phyloP scores from a whole-genome alignment of 768 basidiomycete species.

The Rickenella mellea region DNA sequence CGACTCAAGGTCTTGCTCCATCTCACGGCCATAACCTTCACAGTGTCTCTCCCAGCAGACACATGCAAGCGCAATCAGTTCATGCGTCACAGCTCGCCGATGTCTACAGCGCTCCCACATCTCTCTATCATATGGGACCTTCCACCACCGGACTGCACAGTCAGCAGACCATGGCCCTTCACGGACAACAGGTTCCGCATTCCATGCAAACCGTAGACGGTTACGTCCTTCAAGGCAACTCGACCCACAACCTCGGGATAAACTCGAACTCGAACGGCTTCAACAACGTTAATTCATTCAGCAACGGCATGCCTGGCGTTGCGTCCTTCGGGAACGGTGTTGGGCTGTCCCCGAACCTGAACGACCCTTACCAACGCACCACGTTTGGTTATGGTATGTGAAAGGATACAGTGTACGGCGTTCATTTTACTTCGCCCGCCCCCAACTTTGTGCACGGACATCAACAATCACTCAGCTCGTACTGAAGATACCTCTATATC shows the following conservation, averaged over 20 bases:
- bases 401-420: too few relatives aligned
- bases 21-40: slow-evolving; percentile 21
- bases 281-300: slow-evolving; percentile 41
- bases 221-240: slow-evolving; percentile 71
- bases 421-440: too few relatives aligned
- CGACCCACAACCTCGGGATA: slow-evolving; percentile 53
- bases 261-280: slow-evolving; percentile 38
- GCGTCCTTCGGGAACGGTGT: slow-evolving; percentile 14
- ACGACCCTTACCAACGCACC: slow-evolving; percentile 70
- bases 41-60: slow-evolving; percentile 40
- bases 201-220: slow-evolving; percentile 66
- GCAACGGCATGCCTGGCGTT: slow-evolving; percentile 45
- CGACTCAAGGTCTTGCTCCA: slow-evolving; percentile 45
- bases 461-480: too few relatives aligned
- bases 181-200: slow-evolving; percentile 37
- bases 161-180: slow-evolving; percentile 22
- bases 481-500: too few relatives aligned
- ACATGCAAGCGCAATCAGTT: slow-evolving; percentile 33
- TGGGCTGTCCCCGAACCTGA: slow-evolving; percentile 41
- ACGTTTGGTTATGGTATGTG: slow-evolving; percentile 77
- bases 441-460: too few relatives aligned
- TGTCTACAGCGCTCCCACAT: slow-evolving; percentile 32
- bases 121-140: slow-evolving; percentile 5
- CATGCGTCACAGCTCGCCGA: slow-evolving; percentile 45
- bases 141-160: slow-evolving; percentile 54